phyloP scores from a whole-genome alignment of 2,329 filamentous ascomycete species.

The Aspergillus tamarii region DNA sequence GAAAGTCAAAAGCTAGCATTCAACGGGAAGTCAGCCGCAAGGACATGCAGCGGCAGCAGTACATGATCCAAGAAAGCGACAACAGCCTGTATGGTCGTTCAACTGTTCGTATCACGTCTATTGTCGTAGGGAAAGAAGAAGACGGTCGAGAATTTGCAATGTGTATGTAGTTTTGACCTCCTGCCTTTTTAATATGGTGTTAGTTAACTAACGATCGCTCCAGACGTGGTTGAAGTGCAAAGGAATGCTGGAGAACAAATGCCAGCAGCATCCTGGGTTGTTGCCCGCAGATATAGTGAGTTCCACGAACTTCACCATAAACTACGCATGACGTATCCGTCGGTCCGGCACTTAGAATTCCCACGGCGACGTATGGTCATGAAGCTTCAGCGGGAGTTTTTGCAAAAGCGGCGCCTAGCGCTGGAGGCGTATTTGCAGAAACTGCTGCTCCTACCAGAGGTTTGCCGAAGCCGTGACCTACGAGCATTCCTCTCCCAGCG shows the following conservation, averaged over 20 bases:
- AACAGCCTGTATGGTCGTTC: slow-evolving; percentile 95
- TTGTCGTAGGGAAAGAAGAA: slow-evolving; percentile 88
- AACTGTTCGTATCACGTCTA: slow-evolving; percentile 84
- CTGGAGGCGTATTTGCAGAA: slow-evolving; percentile 84
- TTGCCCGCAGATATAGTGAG: slow-evolving; percentile 93
- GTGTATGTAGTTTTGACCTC: slow-evolving; percentile 54
- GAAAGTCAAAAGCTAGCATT: slow-evolving; percentile 91
- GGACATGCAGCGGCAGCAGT: slow-evolving; percentile 94
- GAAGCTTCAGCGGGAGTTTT: slow-evolving; percentile 94
- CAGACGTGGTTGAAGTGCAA: slow-evolving; percentile 84
- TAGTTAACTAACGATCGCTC: slow-evolving; percentile 20
- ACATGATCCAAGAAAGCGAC: slow-evolving; percentile 95
- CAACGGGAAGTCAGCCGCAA: slow-evolving; percentile 91
- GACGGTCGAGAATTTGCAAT: slow-evolving; percentile 92
- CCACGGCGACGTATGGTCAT: slow-evolving; percentile 89
- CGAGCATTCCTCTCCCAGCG: slow-evolving; percentile 88
- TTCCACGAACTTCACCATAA: slow-evolving; percentile 95
- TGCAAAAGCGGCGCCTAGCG: slow-evolving; percentile 82
- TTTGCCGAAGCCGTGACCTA: slow-evolving; percentile 90
- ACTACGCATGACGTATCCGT: slow-evolving; percentile 80
- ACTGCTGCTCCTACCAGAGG: slow-evolving; percentile 83
- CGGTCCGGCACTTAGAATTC: slow-evolving; percentile 87
- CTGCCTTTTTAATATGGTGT: background rate
- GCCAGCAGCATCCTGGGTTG: slow-evolving; percentile 91
- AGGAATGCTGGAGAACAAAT: slow-evolving; percentile 91